These are phyloP conservation scores for Tetrastigma voinierianum DNA, from an alignment of 164 flowering plant genomes.

Conservation along the genomic window DNA sequence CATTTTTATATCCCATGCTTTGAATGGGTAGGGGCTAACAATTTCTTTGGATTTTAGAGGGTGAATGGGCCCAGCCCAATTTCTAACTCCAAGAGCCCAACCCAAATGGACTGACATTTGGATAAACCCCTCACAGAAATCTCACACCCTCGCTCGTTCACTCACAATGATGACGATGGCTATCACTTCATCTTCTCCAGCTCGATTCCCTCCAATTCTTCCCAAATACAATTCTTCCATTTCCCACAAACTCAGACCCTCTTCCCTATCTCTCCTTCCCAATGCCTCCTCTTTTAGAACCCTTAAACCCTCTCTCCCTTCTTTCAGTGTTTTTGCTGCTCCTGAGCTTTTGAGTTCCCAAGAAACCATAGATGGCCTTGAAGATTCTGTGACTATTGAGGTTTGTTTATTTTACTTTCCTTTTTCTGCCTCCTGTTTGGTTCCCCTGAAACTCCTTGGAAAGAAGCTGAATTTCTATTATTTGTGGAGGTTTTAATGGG, in stretches of 20 bases:
- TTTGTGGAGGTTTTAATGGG: too few species aligned
- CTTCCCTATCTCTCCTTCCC: constrained; percentile 25
- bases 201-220: constrained; percentile 31
- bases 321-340: constrained; percentile 51
- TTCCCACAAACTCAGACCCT: constrained; percentile 28
- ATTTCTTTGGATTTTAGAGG: too few species aligned
- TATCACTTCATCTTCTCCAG: constrained; percentile 45
- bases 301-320: constrained; percentile 20
- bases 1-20: too few species aligned
- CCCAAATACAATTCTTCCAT: constrained; percentile 28
- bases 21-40: too few species aligned
- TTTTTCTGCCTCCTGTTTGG: neutral
- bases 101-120: too few species aligned
- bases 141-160: too few species aligned
- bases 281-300: constrained; percentile 14
- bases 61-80: too few species aligned
- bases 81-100: too few species aligned
- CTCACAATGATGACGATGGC: constrained; percentile 35
- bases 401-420: constrained; percentile 19
- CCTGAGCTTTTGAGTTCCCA: constrained; percentile 56
- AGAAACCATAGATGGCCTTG: constrained; percentile 32
- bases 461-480: neutral
- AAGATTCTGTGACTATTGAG: constrained; percentile 22
- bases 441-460: neutral
- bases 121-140: too few species aligned